Evolutionary conservation across 140 eudicot species (phyloP), one percentile per base, ranked within the genome.

Genomic region (Bidens hawaiensis): DNA sequence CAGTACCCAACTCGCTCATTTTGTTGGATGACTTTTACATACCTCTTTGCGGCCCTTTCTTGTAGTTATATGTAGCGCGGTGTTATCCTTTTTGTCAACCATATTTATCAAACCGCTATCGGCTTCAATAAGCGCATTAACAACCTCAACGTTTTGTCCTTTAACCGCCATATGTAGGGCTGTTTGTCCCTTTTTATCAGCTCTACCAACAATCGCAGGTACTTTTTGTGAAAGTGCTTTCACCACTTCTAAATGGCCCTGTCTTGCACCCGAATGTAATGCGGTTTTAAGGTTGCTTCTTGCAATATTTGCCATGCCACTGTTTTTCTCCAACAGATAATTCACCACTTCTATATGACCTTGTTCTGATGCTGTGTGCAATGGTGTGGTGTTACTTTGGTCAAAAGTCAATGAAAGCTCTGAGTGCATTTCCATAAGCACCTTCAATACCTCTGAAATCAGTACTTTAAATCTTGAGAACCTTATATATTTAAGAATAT

Each of bases 161-260:
- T 87, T 87, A 45, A 74, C 94, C 2, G 96, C 96, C 96, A 87
- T 87, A 52, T 87, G 96, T 53, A 87, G 87, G 40, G 96, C 95
- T 0, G 95, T 85, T 57, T 85, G 95, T 18, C 95, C 90, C 75
- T 85, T 85, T 69, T 82, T 85, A 65, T 85, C 95, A 40, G 62
- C 76, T 80, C 86, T 74, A 45, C 46, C 34, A 34, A 76, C 86
- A 26, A 82, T 75, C 45, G 48, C 82, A 1, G 83, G 84, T 52
- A 79, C 90, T 58, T 79, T 79, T 52, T 61, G 60, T n/a, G 73
- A 31, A 62, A 85, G 76, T 66, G 82, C 81, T 52, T 76, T 82
- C 6, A 82, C 84, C 16, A 82, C 90, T 50, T 85, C 95, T 56
- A 77, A 53, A 63, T 85, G 95, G 9, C 89, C 95, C 54, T 85